phyloP scores from a whole-genome alignment of 2,329 filamentous ascomycete genomes.

The Endothia cerciana region DNA sequence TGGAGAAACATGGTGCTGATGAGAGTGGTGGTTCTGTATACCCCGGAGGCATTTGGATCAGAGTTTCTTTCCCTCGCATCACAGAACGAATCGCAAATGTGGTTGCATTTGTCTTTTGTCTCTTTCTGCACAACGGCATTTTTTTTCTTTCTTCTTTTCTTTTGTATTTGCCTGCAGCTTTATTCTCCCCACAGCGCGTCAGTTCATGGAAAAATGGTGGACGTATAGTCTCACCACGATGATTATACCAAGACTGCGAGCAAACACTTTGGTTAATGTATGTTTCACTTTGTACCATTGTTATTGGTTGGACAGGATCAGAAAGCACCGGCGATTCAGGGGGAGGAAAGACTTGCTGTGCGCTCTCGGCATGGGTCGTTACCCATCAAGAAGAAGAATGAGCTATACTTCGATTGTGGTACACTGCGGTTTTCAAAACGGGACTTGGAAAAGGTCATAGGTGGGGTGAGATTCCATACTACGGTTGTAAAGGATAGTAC shows the following conservation, averaged over 20 bases:
- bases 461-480: slow-evolving; percentile 19
- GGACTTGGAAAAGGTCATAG: slow-evolving; percentile 21
- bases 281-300: slow-evolving; percentile 9
- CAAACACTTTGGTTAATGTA: slow-evolving; percentile 16
- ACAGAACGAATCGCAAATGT: slow-evolving; percentile 23
- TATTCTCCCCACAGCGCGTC: slow-evolving; percentile 21
- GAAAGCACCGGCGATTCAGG: not conserved
- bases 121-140: slow-evolving; percentile 15
- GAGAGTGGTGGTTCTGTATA: slow-evolving; percentile 27
- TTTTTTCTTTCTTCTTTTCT: too few species aligned
- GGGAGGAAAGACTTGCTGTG: not conserved
- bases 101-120: slow-evolving; percentile 20
- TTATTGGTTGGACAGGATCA: slow-evolving; percentile 8
- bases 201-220: slow-evolving; percentile 13
- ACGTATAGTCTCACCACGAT: slow-evolving; percentile 5
- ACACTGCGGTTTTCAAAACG: slow-evolving; percentile 14
- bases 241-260: slow-evolving; percentile 25
- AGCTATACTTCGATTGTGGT: slow-evolving; percentile 20
- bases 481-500: slow-evolving; percentile 19
- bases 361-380: not conserved
- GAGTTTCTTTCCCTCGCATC: slow-evolving; percentile 12
- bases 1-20: not conserved
- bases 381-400: not conserved
- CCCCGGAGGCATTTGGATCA: slow-evolving; percentile 30
- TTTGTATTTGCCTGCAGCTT: slow-evolving; percentile 15